Conservation (phyloP, 1,284 basidiomycete species). For the Termitomyces sp. region DNA sequence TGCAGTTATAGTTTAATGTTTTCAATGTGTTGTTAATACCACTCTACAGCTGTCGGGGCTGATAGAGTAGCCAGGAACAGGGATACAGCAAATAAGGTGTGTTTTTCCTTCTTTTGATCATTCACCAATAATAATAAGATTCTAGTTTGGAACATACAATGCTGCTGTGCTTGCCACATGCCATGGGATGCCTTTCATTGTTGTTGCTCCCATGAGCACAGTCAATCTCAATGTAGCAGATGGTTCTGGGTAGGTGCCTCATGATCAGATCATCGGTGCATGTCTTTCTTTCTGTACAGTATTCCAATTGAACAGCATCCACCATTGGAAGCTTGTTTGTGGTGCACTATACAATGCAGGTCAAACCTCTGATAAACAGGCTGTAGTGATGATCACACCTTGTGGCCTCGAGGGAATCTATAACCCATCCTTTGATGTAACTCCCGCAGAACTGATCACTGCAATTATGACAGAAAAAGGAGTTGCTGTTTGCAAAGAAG, state of each 20-base stretch:
- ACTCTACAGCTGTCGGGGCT: conserved; percentile 67
- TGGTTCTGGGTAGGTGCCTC: conserved; percentile 58
- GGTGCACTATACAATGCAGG: conserved; percentile 64
- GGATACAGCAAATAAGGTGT: conserved; percentile 89
- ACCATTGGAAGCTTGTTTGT: conserved; percentile 80
- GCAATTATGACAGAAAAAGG: conserved; percentile 91
- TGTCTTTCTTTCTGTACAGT: conserved; percentile 34
- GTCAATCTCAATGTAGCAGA: conserved; percentile 77
- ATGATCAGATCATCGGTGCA: background rate
- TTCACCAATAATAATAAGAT: background rate
- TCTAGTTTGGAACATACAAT: conserved; percentile 84
- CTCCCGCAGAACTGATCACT: conserved; percentile 76
- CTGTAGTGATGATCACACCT: conserved; percentile 72
- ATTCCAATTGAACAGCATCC: conserved; percentile 92
- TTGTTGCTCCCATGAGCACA: conserved; percentile 88
- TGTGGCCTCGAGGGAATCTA: conserved; percentile 66
- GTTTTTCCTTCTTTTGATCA: conserved; percentile 10
- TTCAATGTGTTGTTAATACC: conserved; percentile 1
- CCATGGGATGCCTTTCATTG: conserved; percentile 84
- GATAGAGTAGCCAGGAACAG: conserved; percentile 86
- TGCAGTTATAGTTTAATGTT: conserved; percentile 22
- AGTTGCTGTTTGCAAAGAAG: conserved; percentile 61
- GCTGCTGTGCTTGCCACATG: conserved; percentile 82
- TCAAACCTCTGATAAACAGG: conserved; percentile 41
- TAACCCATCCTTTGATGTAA: conserved; percentile 93